Evolutionary conservation across 2,329 filamentous ascomycete species (phyloP).

Genomic region (Nakataea oryzae): DNA sequence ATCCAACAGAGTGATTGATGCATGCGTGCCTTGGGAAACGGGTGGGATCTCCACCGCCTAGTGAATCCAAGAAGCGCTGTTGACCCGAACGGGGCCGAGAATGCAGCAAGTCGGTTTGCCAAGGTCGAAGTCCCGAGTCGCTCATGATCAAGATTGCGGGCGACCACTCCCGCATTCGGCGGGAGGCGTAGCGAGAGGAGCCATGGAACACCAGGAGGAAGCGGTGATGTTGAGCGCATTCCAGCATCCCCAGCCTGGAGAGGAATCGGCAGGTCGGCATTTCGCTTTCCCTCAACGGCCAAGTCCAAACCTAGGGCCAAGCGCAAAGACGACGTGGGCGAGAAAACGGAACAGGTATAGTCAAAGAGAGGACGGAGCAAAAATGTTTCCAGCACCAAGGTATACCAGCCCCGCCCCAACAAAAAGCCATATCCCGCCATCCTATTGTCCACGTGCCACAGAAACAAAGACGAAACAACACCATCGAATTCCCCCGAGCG

Average conservation of each 20-base stretch:
- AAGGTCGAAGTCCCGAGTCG: neutral
- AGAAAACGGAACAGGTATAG: neutral
- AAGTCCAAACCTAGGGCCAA: neutral
- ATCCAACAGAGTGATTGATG: too few relatives aligned
- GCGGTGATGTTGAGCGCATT: neutral
- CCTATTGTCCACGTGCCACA: neutral
- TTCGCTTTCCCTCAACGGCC: neutral
- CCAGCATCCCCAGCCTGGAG: neutral
- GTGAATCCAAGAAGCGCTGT: too few relatives aligned
- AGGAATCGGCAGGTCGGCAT: too few relatives aligned
- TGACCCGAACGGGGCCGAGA: too few relatives aligned
- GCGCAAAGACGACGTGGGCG: neutral
- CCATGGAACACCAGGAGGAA: neutral
- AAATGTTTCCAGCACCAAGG: neutral
- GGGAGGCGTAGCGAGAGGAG: neutral
- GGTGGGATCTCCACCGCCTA: too few relatives aligned
- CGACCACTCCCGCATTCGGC: neutral
- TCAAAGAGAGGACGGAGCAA: neutral
- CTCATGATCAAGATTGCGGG: neutral
- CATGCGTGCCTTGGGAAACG: too few relatives aligned
- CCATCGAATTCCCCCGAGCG: neutral
- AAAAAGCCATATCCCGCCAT: neutral
- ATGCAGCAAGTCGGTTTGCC: neutral
- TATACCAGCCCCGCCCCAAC: neutral
- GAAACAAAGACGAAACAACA: neutral